Percentiles rank a stretch among this genome's conserved stretches.
Conservation (phyloP, 768 basidiomycete genomes). For the Sarcodon aspratus region DNA sequence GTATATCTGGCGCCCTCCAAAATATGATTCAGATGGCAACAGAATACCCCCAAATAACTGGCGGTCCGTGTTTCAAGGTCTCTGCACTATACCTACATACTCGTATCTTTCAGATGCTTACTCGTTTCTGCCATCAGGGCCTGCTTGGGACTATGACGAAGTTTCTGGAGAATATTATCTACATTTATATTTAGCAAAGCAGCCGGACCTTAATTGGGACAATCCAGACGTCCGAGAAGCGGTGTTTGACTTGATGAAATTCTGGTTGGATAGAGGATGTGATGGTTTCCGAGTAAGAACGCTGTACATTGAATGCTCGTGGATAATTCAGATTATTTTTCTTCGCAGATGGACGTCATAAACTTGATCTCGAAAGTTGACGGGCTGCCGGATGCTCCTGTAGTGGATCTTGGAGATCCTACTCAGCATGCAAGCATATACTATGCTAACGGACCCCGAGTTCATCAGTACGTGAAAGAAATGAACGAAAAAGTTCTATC, state of each 20-base stretch:
- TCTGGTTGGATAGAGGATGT: slow-evolving; percentile 66
- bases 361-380: slow-evolving; percentile 54
- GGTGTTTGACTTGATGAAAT: slow-evolving; percentile 54
- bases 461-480: slow-evolving; percentile 58
- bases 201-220: slow-evolving; percentile 75
- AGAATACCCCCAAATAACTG: slow-evolving; percentile 65
- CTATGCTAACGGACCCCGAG: slow-evolving; percentile 52
- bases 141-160: slow-evolving; percentile 64
- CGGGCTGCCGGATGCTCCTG: slow-evolving; percentile 56
- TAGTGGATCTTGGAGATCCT: slow-evolving; percentile 35
- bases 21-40: slow-evolving; percentile 37
- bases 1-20: slow-evolving; percentile 66
- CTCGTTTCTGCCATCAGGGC: slow-evolving; percentile 24
- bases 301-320: slow-evolving; percentile 1
- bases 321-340: background rate
- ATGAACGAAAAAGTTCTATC: slow-evolving; percentile 54
- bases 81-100: background rate
- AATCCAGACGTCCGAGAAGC: slow-evolving; percentile 42
- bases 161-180: slow-evolving; percentile 60
- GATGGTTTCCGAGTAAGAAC: slow-evolving; percentile 59
- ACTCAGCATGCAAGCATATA: slow-evolving; percentile 43
- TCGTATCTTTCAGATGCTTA: too few species aligned
- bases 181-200: slow-evolving; percentile 53
- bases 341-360: slow-evolving; percentile 54
- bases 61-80: slow-evolving; percentile 56